Evolutionary conservation across 1,284 basidiomycete species (phyloP).

Genomic region (Gomphus bonarii): DNA sequence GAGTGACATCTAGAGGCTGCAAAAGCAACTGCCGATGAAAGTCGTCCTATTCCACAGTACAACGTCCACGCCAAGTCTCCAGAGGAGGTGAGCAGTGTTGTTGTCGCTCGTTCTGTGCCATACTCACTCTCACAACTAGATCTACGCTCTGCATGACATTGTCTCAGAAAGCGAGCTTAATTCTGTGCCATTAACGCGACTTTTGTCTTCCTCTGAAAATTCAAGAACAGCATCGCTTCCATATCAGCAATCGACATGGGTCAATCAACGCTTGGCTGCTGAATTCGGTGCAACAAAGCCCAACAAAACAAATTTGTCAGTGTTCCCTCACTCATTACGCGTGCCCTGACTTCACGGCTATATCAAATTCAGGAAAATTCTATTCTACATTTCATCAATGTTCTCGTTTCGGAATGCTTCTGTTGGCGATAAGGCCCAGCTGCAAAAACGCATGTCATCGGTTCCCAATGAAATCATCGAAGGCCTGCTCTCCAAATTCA

Average conservation of each 20-base stretch:
- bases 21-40: slow-evolving; percentile 47
- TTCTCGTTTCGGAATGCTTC: slow-evolving; percentile 52
- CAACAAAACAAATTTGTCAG: slow-evolving; percentile 50
- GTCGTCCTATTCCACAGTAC: slow-evolving; percentile 67
- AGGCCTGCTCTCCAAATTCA: slow-evolving; percentile 69
- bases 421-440: slow-evolving; percentile 36
- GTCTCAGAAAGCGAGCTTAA: slow-evolving; percentile 73
- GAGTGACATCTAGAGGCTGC: slow-evolving; percentile 38
- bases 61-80: slow-evolving; percentile 54
- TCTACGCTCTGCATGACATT: slow-evolving; percentile 64
- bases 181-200: slow-evolving; percentile 40
- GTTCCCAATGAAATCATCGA: slow-evolving; percentile 63
- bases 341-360: not conserved
- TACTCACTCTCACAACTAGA: slow-evolving; percentile 9
- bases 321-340: not conserved
- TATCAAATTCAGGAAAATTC: slow-evolving; percentile 44
- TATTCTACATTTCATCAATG: slow-evolving; percentile 74
- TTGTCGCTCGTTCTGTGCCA: not conserved
- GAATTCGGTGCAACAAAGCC: slow-evolving; percentile 34
- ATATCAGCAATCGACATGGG: slow-evolving; percentile 54
- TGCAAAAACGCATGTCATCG: slow-evolving; percentile 44
- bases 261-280: slow-evolving; percentile 46
- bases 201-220: slow-evolving; percentile 39
- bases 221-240: slow-evolving; percentile 52
- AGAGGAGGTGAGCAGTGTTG: slow-evolving; percentile 37